phyloP scores from a whole-genome alignment of 73 alveolate genomes.

The Blepharisma japonicum region DNA sequence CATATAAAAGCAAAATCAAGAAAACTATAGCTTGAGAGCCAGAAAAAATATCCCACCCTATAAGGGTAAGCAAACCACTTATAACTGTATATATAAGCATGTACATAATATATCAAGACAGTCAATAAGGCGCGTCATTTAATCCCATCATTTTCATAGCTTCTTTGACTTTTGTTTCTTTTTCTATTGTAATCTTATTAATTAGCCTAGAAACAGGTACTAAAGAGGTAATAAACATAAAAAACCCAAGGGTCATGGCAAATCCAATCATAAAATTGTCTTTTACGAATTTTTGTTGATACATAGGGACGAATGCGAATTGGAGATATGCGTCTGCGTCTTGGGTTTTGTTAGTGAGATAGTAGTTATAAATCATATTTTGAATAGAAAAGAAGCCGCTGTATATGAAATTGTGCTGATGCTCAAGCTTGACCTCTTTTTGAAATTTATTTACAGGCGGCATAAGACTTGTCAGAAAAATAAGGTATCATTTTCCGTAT shows the following conservation, averaged over 20 bases:
- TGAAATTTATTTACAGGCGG: slow-evolving; percentile 15
- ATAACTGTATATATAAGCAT: neutral
- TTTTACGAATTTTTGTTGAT: neutral
- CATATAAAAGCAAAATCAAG: slow-evolving; percentile 3
- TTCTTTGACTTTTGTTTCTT: slow-evolving; percentile 94
- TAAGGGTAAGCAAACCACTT: neutral
- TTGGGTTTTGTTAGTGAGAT: neutral
- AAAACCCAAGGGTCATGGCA: slow-evolving; percentile 30
- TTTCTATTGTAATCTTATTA: slow-evolving; percentile 56
- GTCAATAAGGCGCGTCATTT: slow-evolving; percentile 21
- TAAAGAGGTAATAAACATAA: slow-evolving; percentile 20
- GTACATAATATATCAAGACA: neutral
- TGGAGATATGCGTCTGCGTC: neutral
- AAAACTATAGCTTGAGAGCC: neutral
- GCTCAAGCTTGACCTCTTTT: neutral
- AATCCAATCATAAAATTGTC: slow-evolving; percentile 1
- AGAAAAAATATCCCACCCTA: neutral
- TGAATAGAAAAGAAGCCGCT: slow-evolving; percentile 19
- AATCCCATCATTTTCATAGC: slow-evolving; percentile 98
- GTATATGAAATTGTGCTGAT: neutral
- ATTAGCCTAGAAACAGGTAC: slow-evolving; percentile 17
- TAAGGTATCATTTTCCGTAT: neutral
- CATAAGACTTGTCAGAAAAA: neutral
- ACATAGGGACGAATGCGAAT: neutral
- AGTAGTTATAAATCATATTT: neutral